A percentile compares a stretch with the other conserved stretches of the same genome.
Conservation (phyloP, 345 rosid genomes). For the sweet orange (Citrus sinensis) region DVS_A1.0 CM039164.1:318501-319000, state of each 20-base stretch:
- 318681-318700: background rate
- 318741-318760: background rate
- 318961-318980: slow-evolving; percentile 45
- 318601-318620: slow-evolving; percentile 71
- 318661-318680: too few species aligned
- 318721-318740: too few species aligned
- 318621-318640: too few species aligned
- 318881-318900: slow-evolving; percentile 84
- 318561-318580: slow-evolving; percentile 65
- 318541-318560: slow-evolving; percentile 30
- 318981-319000: slow-evolving; percentile 39
- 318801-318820: background rate
- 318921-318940: slow-evolving; percentile 87
- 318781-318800: background rate
- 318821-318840: background rate
- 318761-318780: background rate
- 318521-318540: fast-evolving
- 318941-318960: slow-evolving; percentile 69
- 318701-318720: background rate
- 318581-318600: slow-evolving; percentile 74
- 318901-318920: slow-evolving; percentile 88
- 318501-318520: fast-evolving
- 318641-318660: too few species aligned
- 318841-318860: background rate
- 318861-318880: slow-evolving; percentile 76